These are phyloP conservation scores for Dactylellina haptotyla DNA, from an alignment of 2,329 filamentous ascomycete genomes.

Conservation along the genomic window DNA sequence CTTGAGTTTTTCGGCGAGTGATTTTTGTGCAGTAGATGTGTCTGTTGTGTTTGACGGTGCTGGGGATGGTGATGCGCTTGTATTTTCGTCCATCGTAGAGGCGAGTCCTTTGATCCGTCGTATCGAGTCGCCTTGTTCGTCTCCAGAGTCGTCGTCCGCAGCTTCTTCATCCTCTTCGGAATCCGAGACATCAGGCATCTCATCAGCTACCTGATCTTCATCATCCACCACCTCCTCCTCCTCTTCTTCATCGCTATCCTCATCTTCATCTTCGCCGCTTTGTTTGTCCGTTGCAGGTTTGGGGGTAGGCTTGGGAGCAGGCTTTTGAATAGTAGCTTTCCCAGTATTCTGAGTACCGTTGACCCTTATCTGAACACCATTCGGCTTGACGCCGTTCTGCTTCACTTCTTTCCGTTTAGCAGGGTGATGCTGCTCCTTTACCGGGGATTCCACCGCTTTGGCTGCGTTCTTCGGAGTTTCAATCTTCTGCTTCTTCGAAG, in stretches of 20 bases:
- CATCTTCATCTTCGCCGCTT: conserved; percentile 6
- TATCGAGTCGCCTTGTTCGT: conserved; percentile 29
- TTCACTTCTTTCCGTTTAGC: conserved; percentile 54
- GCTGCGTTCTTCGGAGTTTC: conserved; percentile 18
- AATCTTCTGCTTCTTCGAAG: conserved; percentile 1
- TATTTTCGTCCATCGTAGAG: conserved; percentile 18
- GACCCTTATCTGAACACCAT: conserved; percentile 37
- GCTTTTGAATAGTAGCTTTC: conserved; percentile 35
- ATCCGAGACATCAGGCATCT: conserved; percentile 4
- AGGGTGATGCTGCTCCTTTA: conserved; percentile 38
- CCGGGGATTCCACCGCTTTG: conserved; percentile 21
- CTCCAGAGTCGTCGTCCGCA: conserved; percentile 33
- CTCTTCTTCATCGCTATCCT: background rate
- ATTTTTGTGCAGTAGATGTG: conserved; percentile 72
- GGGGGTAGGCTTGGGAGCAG: conserved; percentile 7
- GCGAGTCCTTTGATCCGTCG: conserved; percentile 42
- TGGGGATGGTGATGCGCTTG: conserved; percentile 63
- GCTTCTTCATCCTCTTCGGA: conserved; percentile 16
- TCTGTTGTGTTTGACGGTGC: conserved; percentile 72
- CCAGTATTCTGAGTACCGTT: conserved; percentile 46
- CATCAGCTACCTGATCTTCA: background rate
- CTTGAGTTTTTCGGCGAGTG: conserved; percentile 69
- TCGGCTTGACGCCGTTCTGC: conserved; percentile 33
- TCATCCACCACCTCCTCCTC: conserved; percentile 8
- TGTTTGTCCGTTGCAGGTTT: conserved; percentile 1